These are phyloP conservation scores for Francoa sonchifolia DNA, from an alignment of 441 rosid species.

Conservation along the genomic window DNA sequence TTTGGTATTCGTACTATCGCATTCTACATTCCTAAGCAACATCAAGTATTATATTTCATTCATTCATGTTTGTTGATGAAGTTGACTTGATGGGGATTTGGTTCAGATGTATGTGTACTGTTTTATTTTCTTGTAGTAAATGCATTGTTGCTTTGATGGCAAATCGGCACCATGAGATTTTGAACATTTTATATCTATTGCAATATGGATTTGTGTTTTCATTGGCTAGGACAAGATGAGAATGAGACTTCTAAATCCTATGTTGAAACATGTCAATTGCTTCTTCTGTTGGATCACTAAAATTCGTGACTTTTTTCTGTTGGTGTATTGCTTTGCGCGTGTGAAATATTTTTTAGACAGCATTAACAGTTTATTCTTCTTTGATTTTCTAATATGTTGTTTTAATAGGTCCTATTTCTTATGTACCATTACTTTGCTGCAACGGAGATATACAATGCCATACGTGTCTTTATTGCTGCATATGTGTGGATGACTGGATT, in stretches of 20 bases:
- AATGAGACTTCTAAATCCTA: no score
- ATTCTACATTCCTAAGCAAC: not conserved
- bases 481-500: constrained; percentile 99
- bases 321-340: no score
- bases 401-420: constrained; percentile 73
- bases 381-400: no score
- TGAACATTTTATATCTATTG: no score
- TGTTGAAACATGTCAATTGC: no score
- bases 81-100: not conserved
- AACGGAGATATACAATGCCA: constrained; percentile 83
- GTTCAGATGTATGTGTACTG: not conserved
- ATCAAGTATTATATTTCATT: not conserved
- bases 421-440: constrained; percentile 99
- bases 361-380: no score
- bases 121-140: not conserved
- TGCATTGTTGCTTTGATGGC: not conserved
- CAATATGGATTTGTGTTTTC: not conserved
- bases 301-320: no score
- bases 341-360: no score
- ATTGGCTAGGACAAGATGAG: no score
- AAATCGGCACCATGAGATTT: no score
- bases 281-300: no score
- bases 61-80: not conserved
- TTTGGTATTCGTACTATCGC: not conserved
- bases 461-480: constrained; percentile 90